Evolutionary conservation across 2,329 filamentous ascomycete species (phyloP), one percentile per base, ranked within the genome.

Genomic region (Alternaria dauci): DNA sequence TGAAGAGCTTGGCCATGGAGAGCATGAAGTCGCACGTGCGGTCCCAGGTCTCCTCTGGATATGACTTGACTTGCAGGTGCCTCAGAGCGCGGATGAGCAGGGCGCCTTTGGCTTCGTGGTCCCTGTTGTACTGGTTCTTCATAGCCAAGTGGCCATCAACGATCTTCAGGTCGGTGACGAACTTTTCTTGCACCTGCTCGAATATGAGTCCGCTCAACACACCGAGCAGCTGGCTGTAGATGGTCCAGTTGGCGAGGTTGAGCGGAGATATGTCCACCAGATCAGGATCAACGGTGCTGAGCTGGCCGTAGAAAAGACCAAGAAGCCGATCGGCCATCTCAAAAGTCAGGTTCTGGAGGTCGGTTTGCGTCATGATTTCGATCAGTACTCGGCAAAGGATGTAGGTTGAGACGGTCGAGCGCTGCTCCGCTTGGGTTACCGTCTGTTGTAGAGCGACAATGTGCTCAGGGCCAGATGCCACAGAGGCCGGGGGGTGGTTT

Each of bases 191-290:
- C 46, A 99, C 94, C 57, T 89, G 91, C 16, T 88, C 82, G 76
- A 99, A 98, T 74, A 96, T 94, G 66, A 95, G 89, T 44, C 91
- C 91, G 79, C 95, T 97, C 91, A 99, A 97, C 39, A 94, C 91
- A n/a, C 96, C 95, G 1, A 99, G 86, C 4, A 99, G 83, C 71
- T 97, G 92, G 20, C 93, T 90, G 76, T 97, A 97, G 3, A 99
- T 88, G 60, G 92, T 91, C 94, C 94, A 99, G 72, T 99, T 99
- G 14, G 95, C 92, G 79, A 95, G 88, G 67, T 93, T 93, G 25
- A 98, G 83, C 0, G 92, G 89, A 0, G 93, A 97, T 8, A 89
- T 84, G 63, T 88, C 83, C 4, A 94, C 82, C 71, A 94, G 89
- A 8, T 97, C 93, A 0, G 91, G 89, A 62, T 98, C 94, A 8